Evolutionary conservation across 164 flowering plant genomes (phyloP).

Genomic region (Aristolochia fimbriata): DNA sequence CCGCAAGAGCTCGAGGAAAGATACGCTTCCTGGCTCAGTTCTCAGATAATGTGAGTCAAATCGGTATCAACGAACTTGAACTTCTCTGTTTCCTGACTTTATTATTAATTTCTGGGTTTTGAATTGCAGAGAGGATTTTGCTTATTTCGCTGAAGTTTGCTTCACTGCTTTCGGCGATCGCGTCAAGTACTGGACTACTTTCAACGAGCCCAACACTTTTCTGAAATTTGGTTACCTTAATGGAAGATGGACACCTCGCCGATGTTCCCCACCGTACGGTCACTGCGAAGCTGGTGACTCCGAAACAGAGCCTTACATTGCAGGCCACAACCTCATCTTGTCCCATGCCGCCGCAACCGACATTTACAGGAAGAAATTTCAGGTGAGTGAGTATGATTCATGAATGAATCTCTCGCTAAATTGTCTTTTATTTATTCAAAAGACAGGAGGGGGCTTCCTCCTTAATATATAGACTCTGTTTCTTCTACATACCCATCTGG

Average conservation of each 20-base stretch:
- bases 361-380: conserved; percentile 7
- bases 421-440: no score
- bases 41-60: no score
- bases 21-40: no score
- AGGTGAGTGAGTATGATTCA: no score
- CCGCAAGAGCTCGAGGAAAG: no score
- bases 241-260: conserved; percentile 7
- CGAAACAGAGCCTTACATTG: conserved; percentile 6
- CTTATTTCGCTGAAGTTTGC: conserved; percentile 7
- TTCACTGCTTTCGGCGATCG: conserved; percentile 8
- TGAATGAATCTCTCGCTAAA: no score
- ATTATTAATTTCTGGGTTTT: no score
- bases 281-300: conserved; percentile 8
- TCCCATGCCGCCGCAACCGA: conserved; percentile 9
- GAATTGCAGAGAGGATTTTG: conserved; percentile 6
- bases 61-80: no score
- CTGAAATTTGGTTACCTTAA: neutral
- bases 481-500: neutral
- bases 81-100: no score
- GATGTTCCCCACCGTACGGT: conserved; percentile 7
- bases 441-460: no score
- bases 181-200: conserved; percentile 11
- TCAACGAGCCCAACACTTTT: conserved; percentile 10
- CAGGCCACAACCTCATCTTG: conserved; percentile 9
- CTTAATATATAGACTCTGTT: neutral